These are phyloP conservation scores for Pleurotus ostreatus DNA, from an alignment of 768 basidiomycete species.

Conservation along the genomic window DNA sequence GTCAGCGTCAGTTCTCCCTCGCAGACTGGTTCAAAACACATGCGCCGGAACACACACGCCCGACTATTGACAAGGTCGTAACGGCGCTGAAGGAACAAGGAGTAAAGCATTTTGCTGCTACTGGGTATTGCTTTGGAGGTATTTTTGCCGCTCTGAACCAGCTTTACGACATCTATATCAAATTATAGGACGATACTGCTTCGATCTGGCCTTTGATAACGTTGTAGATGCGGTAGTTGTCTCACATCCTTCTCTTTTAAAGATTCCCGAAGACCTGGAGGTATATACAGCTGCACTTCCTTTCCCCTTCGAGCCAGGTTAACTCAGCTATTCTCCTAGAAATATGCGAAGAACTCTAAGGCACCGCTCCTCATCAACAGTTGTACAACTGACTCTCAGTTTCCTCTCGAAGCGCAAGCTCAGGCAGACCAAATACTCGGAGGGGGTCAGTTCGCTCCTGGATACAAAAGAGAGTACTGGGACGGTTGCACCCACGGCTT, in stretches of 20 bases:
- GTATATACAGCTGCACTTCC: conserved; percentile 23
- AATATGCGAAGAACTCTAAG: conserved; percentile 39
- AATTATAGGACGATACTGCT: conserved; percentile 41
- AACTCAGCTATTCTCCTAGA: conserved; percentile 26
- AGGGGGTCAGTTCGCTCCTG: conserved; percentile 36
- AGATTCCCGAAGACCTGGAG: conserved; percentile 59
- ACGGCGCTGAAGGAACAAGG: conserved; percentile 53
- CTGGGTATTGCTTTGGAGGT: conserved; percentile 73
- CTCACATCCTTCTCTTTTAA: conserved; percentile 59
- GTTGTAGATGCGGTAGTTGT: conserved; percentile 43
- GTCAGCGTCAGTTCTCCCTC: conserved; percentile 31
- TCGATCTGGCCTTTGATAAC: conserved; percentile 59
- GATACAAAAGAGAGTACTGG: conserved; percentile 48
- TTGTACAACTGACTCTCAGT: conserved; percentile 48
- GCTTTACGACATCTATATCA: not conserved
- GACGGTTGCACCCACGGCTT: conserved; percentile 51
- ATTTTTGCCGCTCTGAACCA: not conserved
- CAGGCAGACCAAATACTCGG: conserved; percentile 49
- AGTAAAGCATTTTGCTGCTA: conserved; percentile 51
- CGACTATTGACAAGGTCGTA: conserved; percentile 52
- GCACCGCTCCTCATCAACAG: conserved; percentile 67
- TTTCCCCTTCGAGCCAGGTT: not conserved
- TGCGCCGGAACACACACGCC: conserved; percentile 33
- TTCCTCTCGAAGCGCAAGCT: conserved; percentile 41
- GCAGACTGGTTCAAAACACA: conserved; percentile 42